Percentiles rank a stretch among this genome's conserved stretches.
These are phyloP conservation scores for Stagonosporopsis tanaceti DNA, from an alignment of 2,329 filamentous ascomycete genomes.

Conservation along the genomic window DNA sequence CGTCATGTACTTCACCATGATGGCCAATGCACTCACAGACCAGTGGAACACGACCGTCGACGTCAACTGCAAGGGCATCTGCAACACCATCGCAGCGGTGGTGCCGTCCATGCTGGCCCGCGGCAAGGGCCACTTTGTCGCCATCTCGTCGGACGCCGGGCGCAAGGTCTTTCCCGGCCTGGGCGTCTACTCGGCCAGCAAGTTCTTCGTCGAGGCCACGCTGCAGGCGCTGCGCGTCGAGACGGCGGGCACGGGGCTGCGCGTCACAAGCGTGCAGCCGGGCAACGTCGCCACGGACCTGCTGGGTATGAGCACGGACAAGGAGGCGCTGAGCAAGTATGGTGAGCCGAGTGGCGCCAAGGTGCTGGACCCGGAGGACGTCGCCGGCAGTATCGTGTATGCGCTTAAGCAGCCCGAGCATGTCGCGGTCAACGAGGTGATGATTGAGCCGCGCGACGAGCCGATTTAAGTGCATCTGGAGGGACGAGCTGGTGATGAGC, in stretches of 20 bases:
- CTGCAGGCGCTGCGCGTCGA: slow-evolving; percentile 78
- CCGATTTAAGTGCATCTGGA: slow-evolving; percentile 33
- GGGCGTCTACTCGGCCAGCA: slow-evolving; percentile 82
- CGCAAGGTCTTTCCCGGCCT: slow-evolving; percentile 83
- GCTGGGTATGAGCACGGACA: slow-evolving; percentile 76
- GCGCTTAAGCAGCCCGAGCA: slow-evolving; percentile 77
- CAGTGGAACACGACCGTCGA: slow-evolving; percentile 86
- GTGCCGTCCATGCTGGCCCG: slow-evolving; percentile 76
- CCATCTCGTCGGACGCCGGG: slow-evolving; percentile 82
- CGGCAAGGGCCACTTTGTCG: slow-evolving; percentile 75
- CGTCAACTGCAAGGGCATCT: slow-evolving; percentile 84
- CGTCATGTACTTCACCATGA: slow-evolving; percentile 91
- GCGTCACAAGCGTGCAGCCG: slow-evolving; percentile 78
- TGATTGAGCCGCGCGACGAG: slow-evolving; percentile 63
- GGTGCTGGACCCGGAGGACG: slow-evolving; percentile 76
- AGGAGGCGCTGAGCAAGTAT: slow-evolving; percentile 79
- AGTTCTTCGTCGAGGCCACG: slow-evolving; percentile 85
- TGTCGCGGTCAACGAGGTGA: slow-evolving; percentile 80
- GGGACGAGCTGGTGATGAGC: too few species aligned
- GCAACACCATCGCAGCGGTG: slow-evolving; percentile 74
- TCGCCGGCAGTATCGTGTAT: slow-evolving; percentile 76
- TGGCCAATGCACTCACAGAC: slow-evolving; percentile 76
- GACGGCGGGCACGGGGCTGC: slow-evolving; percentile 75
- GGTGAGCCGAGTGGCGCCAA: slow-evolving; percentile 78
- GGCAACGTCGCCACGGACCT: slow-evolving; percentile 79